These are phyloP conservation scores for Colletotrichum filicis DNA, from an alignment of 2,329 filamentous ascomycete species.

Conservation along the genomic window DNA sequence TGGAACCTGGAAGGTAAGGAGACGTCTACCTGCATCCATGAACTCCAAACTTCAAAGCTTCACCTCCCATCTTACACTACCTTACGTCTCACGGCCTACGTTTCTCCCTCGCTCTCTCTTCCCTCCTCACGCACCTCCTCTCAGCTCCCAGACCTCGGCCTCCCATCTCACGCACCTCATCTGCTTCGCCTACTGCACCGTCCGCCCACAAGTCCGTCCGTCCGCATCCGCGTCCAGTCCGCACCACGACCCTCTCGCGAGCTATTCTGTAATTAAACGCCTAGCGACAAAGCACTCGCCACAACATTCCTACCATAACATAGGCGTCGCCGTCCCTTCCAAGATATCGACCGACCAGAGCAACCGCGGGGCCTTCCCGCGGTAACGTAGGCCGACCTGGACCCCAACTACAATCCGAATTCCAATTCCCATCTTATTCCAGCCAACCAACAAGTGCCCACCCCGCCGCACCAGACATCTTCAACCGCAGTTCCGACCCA, in stretches of 20 bases:
- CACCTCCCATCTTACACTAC: slow-evolving; percentile 20
- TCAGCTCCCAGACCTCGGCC: slow-evolving; percentile 26
- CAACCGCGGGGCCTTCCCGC: slow-evolving; percentile 52
- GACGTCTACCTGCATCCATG: slow-evolving; percentile 10
- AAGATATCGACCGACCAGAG: slow-evolving; percentile 30
- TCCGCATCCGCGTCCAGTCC: not conserved
- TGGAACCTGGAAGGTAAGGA: not conserved
- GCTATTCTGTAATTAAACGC: slow-evolving; percentile 30
- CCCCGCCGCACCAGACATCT: slow-evolving; percentile 62
- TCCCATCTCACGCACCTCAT: slow-evolving; percentile 9
- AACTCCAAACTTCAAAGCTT: slow-evolving; percentile 30
- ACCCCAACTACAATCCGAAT: slow-evolving; percentile 45
- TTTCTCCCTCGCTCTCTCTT: not conserved
- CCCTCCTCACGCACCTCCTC: slow-evolving; percentile 6
- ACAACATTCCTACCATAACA: slow-evolving; percentile 26
- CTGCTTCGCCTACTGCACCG: slow-evolving; percentile 14
- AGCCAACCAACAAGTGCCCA: slow-evolving; percentile 73
- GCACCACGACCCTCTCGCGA: not conserved
- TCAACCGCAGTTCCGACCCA: slow-evolving; percentile 58
- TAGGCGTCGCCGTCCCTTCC: slow-evolving; percentile 9
- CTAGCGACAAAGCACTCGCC: slow-evolving; percentile 28
- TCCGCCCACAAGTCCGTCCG: slow-evolving; percentile 7
- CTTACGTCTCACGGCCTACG: not conserved
- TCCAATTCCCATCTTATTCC: slow-evolving; percentile 46
- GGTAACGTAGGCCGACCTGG: slow-evolving; percentile 52